These are phyloP conservation scores for Solanum paucissectum DNA, from an alignment of 257 asterid genomes.

Conservation along the genomic window DNA sequence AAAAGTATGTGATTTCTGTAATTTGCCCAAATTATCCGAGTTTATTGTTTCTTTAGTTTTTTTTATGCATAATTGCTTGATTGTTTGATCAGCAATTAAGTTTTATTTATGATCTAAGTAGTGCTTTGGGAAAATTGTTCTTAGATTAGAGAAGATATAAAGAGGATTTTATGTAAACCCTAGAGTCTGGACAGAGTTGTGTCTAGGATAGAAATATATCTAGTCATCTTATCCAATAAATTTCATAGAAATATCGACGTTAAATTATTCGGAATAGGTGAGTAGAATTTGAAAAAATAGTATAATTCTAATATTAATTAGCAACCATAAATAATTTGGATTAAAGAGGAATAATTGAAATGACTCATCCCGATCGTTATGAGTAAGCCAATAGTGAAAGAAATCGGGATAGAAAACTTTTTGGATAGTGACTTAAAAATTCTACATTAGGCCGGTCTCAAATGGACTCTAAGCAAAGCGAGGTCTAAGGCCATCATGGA, in stretches of 20 bases:
- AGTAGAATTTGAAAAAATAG: background rate
- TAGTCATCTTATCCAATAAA: background rate
- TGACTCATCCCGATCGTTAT: too few relatives aligned
- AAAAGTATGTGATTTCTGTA: too few relatives aligned
- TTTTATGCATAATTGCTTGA: background rate
- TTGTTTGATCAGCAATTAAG: background rate
- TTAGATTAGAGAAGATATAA: background rate
- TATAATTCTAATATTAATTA: background rate
- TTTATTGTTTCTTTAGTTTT: too few relatives aligned
- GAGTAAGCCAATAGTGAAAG: too few relatives aligned
- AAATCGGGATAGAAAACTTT: too few relatives aligned
- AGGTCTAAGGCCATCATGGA: too few relatives aligned
- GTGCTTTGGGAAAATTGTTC: background rate
- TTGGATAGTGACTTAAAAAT: too few relatives aligned
- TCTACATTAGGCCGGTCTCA: too few relatives aligned
- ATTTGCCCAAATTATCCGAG: too few relatives aligned
- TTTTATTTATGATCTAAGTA: background rate
- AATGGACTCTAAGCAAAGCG: too few relatives aligned
- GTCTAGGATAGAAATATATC: background rate
- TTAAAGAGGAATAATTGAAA: background rate
- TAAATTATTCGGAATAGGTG: background rate
- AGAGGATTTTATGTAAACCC: background rate
- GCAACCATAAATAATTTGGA: background rate
- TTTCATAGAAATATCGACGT: background rate
- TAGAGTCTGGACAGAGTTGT: background rate